Percentiles rank a stretch among this genome's conserved stretches.
Conservation (phyloP, 2,329 filamentous ascomycete genomes). For the Colletotrichum zoysiae region DNA sequence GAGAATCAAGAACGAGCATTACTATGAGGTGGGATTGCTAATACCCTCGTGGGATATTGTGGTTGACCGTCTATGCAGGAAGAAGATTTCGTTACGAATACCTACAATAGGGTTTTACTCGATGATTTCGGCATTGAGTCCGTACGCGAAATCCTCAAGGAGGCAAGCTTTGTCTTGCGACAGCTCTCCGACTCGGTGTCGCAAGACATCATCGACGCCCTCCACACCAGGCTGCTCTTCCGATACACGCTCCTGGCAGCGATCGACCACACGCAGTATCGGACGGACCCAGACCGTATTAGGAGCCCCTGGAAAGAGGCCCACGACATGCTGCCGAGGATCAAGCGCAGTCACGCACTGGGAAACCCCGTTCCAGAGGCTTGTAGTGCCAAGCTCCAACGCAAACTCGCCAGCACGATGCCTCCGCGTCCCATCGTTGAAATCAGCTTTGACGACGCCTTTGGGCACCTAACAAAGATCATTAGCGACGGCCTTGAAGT, state of each 20-base stretch:
- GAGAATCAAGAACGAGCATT: constrained; percentile 84
- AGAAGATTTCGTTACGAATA: constrained; percentile 95
- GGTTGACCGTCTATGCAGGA: constrained; percentile 70
- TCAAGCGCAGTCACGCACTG: constrained; percentile 72
- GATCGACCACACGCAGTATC: constrained; percentile 61
- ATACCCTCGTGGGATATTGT: background rate
- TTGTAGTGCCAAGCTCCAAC: constrained; percentile 91
- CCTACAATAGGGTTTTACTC: constrained; percentile 85
- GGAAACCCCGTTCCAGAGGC: constrained; percentile 78
- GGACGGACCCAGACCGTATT: constrained; percentile 60
- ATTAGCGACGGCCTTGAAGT: constrained; percentile 79
- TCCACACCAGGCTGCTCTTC: constrained; percentile 75
- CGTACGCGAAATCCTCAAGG: constrained; percentile 67
- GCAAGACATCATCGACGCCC: constrained; percentile 63
- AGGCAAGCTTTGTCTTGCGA: constrained; percentile 66
- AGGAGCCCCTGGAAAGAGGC: constrained; percentile 66
- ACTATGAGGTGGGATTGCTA: constrained; percentile 80
- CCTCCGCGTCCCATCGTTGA: constrained; percentile 91
- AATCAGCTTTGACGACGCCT: constrained; percentile 78
- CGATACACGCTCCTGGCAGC: constrained; percentile 73
- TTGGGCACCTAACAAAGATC: constrained; percentile 76
- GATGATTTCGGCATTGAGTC: constrained; percentile 69
- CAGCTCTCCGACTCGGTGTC: constrained; percentile 54
- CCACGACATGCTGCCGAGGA: constrained; percentile 62
- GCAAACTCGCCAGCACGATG: constrained; percentile 92